A percentile compares a stretch with the other conserved stretches of the same genome.
phyloP scores from a whole-genome alignment of 345 rosid genomes.

The Rhodamnia argentea region DNA sequence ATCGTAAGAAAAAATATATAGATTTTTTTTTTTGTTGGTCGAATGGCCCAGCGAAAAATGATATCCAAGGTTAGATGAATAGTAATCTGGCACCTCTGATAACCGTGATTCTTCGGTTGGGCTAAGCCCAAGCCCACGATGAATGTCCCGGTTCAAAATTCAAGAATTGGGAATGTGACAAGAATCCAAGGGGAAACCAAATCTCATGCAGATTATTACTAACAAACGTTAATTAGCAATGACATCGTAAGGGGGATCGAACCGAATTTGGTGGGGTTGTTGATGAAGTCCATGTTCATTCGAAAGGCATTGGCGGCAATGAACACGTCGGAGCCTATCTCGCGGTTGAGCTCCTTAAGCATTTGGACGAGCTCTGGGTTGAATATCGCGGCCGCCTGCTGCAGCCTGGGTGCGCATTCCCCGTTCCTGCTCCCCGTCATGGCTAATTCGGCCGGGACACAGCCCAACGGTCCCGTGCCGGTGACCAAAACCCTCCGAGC shows the following conservation, averaged over 20 bases:
- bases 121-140: background rate
- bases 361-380: constrained; percentile 30
- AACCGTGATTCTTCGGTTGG: background rate
- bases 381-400: constrained; percentile 25
- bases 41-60: background rate
- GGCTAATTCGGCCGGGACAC: constrained; percentile 37
- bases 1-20: background rate
- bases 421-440: constrained; percentile 25
- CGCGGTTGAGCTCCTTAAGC: constrained; percentile 20
- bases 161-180: background rate
- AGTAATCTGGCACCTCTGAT: background rate
- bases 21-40: no score
- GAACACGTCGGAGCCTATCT: constrained; percentile 30
- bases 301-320: constrained; percentile 18
- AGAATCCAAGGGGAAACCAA: background rate
- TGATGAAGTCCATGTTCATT: constrained; percentile 29
- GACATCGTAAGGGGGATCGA: background rate
- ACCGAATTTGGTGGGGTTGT: constrained; percentile 27
- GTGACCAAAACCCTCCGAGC: constrained; percentile 39
- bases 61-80: background rate
- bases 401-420: constrained; percentile 23
- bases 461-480: constrained; percentile 43
- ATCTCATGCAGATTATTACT: background rate
- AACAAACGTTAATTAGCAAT: background rate
- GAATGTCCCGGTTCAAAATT: background rate